Evolutionary conservation across 2,329 filamentous ascomycete species (phyloP), one percentile per base, ranked within the genome.

Genomic region (Blastomyces gilchristii): DNA sequence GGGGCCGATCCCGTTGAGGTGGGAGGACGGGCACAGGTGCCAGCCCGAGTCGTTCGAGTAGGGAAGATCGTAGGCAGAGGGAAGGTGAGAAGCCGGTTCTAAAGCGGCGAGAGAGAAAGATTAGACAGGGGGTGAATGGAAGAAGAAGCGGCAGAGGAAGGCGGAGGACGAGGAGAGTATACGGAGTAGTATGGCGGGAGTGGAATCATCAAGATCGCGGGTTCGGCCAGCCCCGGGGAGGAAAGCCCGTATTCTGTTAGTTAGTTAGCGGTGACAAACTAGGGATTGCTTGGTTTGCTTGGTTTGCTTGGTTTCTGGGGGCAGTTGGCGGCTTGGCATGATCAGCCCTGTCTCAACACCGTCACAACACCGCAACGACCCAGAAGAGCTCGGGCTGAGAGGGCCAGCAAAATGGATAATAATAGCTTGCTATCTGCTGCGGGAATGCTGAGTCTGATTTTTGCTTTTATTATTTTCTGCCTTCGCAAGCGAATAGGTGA

Each of bases 51-150:
- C 16, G 25, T 61, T 25, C 8, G 34, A 28, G 25, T 25, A 53
- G 45, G 59, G 18, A 22, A 41, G n/a, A 45, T 52, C 59, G 47
- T 52, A 53, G 59, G 41, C 34, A 54, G n/a, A 14, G 14, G 58
- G 6, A 28, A 61, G 43, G 1, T 5, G 47, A 31, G 59, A 53
- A 16, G n/a, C 25, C 9, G 45, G 9, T 9, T 41, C 59, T 47
- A 43, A 41, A 52, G 47, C 2, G 28, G 31, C 3, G 16, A 54
- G 14, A 61, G 28, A n/a, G 16, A 52, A 22, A 28, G 41, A 39
- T 25, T 11, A 9, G n/a, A 25, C 8, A 22, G n/a, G n/a, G 45
- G 9, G 39, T 49, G 11, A 34, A 39, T 14, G 8, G 45, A 39
- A 31, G 28, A 50, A n/a, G 9, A 34, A 3, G 41, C 37, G 28